These are phyloP conservation scores for Pisolithus tinctorius DNA, from an alignment of 768 basidiomycete genomes.

Conservation along the genomic window DNA sequence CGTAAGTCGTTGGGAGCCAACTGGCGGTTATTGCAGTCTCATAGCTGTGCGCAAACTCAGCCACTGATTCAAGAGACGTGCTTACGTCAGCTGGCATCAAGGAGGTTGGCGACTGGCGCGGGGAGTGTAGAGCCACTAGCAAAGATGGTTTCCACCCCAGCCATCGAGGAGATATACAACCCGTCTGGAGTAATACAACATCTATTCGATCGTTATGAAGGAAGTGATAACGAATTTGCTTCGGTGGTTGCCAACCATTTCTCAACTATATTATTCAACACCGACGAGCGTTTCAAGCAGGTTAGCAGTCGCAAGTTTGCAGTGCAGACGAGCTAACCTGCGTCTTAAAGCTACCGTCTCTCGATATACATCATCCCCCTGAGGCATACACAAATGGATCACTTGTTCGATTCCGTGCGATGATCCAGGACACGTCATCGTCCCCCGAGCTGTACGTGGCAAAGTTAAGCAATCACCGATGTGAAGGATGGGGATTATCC, in stretches of 20 bases:
- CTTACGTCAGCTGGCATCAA: background rate
- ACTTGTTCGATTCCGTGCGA: constrained; percentile 66
- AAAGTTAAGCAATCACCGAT: constrained; percentile 31
- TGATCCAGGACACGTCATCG: constrained; percentile 78
- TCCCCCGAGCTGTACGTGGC: constrained; percentile 70
- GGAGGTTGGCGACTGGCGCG: background rate
- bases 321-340: constrained; percentile 3
- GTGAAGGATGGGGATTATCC: constrained; percentile 73
- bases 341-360: constrained; percentile 46
- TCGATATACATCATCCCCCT: constrained; percentile 44
- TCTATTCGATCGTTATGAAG: constrained; percentile 32
- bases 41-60: background rate
- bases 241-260: constrained; percentile 42
- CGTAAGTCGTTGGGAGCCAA: background rate
- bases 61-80: background rate
- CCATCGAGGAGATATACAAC: constrained; percentile 42
- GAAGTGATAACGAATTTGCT: constrained; percentile 29
- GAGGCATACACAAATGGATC: constrained; percentile 42
- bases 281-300: constrained; percentile 26
- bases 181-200: constrained; percentile 44
- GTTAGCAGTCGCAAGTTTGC: constrained; percentile 11
- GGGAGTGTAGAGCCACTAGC: background rate
- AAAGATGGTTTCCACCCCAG: constrained; percentile 47
- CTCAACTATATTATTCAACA: constrained; percentile 31
- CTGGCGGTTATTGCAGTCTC: background rate